Conservation (phyloP, 1,284 basidiomycete species). For the Sparassis latifolia region DNA sequence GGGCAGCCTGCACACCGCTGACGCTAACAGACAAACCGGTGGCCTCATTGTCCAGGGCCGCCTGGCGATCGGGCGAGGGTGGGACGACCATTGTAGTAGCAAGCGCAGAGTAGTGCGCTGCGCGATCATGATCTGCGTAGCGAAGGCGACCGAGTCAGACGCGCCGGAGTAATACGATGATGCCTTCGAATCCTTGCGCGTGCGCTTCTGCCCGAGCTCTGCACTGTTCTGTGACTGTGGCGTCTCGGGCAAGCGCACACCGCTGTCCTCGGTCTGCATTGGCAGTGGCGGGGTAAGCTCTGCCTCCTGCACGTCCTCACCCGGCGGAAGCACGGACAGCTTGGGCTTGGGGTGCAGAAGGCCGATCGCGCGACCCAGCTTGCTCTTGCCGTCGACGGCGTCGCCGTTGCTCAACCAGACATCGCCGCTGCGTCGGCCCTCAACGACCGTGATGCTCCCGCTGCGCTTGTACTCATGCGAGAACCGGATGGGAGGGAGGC, state of each 20-base stretch:
- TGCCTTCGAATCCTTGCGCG: constrained; percentile 40
- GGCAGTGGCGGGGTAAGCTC: constrained; percentile 32
- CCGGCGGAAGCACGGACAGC: constrained; percentile 56
- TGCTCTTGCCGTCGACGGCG: constrained; percentile 55
- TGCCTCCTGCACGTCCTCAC: constrained; percentile 33
- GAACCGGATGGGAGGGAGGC: constrained; percentile 30
- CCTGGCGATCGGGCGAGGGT: constrained; percentile 37
- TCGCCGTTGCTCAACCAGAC: constrained; percentile 65
- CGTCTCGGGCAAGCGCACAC: constrained; percentile 35
- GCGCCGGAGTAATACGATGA: constrained; percentile 45
- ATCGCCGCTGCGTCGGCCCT: constrained; percentile 62
- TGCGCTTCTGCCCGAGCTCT: constrained; percentile 45
- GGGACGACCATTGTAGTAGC: constrained; percentile 54
- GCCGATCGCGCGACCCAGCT: constrained; percentile 49
- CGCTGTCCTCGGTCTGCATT: constrained; percentile 25
- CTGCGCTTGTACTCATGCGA: constrained; percentile 57
- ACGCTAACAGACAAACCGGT: constrained; percentile 28
- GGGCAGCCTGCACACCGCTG: constrained; percentile 20
- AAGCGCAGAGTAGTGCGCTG: constrained; percentile 63
- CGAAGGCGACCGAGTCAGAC: constrained; percentile 50
- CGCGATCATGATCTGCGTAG: constrained; percentile 57
- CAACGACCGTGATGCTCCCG: constrained; percentile 56
- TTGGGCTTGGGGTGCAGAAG: constrained; percentile 57
- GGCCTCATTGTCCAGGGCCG: constrained; percentile 21
- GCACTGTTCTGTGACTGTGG: constrained; percentile 47